Evolutionary conservation across 305 asterid genomes (phyloP).

Genomic region (Solanum chacoense): DNA sequence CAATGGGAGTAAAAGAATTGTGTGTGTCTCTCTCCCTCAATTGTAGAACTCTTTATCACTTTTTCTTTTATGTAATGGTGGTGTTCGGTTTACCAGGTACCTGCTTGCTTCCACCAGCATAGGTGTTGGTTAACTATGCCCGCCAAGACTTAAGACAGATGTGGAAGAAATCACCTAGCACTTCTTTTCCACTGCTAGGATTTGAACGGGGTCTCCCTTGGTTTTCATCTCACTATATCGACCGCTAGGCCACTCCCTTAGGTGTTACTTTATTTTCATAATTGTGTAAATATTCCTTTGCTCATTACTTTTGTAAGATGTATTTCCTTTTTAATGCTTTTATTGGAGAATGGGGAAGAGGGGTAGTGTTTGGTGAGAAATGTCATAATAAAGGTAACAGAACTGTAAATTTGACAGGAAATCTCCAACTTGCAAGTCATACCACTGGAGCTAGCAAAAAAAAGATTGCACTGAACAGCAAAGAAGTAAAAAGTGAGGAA

Average conservation of each 20-base stretch:
- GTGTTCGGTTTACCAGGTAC: neutral
- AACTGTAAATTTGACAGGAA: neutral
- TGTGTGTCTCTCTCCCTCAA: neutral
- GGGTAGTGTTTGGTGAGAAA: neutral
- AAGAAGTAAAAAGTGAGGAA: neutral
- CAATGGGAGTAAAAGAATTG: neutral
- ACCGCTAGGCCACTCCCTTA: neutral
- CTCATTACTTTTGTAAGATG: neutral
- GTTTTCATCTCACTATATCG: neutral
- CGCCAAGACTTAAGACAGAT: neutral
- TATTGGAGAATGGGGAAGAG: neutral
- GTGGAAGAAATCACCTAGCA: neutral
- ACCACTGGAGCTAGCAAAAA: neutral
- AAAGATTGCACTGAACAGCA: neutral
- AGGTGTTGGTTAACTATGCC: neutral
- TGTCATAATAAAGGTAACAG: neutral
- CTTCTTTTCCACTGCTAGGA: neutral
- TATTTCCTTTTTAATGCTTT: neutral
- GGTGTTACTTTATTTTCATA: neutral
- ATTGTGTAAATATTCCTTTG: neutral
- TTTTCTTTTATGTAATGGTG: neutral
- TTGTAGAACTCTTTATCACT: neutral
- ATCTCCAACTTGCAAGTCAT: neutral
- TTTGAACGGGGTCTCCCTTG: neutral
- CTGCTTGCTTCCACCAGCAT: neutral